Percentiles rank a stretch among this genome's conserved stretches.
Conservation (phyloP, 331 rosid species). For the Quercus phellos region DNA sequence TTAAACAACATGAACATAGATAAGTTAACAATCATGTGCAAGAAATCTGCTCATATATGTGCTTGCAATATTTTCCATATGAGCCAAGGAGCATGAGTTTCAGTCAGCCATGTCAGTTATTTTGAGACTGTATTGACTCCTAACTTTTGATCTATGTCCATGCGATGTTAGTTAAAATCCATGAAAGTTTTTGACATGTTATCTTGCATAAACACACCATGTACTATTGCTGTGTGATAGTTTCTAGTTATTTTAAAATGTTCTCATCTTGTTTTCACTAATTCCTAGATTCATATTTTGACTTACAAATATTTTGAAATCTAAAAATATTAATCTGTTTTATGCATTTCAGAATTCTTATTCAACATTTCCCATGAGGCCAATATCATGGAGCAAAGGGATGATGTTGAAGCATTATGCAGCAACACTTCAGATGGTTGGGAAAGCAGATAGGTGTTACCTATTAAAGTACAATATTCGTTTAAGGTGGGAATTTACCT, state of each 20-base stretch:
- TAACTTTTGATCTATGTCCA: neutral
- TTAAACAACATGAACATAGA: neutral
- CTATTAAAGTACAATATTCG: constrained; percentile 38
- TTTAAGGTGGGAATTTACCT: constrained; percentile 46
- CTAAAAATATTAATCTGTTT: neutral
- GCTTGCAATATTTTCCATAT: neutral
- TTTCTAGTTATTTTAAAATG: no score
- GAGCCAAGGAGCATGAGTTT: neutral
- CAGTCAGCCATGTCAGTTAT: neutral
- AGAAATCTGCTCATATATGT: neutral
- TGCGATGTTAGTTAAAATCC: neutral
- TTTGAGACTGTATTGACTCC: neutral
- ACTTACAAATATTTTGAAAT: neutral
- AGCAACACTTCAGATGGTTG: constrained; percentile 41
- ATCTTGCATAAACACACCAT: no score
- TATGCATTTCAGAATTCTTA: constrained; percentile 48
- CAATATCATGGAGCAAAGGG: constrained; percentile 50
- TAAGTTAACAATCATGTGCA: neutral
- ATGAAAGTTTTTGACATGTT: neutral
- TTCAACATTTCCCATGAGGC: constrained; percentile 42
- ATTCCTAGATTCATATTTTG: no score
- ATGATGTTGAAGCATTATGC: constrained; percentile 53
- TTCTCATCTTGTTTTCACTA: no score
- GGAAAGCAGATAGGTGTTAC: constrained; percentile 44
- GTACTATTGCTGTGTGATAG: no score